phyloP scores from a whole-genome alignment of 371 early-diverging fungal genomes.

The Saksenaea oblongispora region DNA sequence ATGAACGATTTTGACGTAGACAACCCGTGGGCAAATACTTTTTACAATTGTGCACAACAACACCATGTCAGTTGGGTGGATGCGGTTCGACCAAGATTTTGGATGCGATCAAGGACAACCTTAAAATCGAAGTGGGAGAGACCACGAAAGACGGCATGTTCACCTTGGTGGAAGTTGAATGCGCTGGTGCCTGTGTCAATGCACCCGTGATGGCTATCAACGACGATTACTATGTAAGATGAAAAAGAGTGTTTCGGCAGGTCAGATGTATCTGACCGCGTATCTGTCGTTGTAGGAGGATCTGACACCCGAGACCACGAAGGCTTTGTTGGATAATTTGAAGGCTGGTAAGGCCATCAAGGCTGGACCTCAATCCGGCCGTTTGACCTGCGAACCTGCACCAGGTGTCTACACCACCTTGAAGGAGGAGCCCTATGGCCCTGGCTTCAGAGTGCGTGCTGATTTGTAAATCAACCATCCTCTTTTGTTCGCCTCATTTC shows the following conservation, averaged over 20 bases:
- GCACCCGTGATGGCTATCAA: slow-evolving; percentile 97
- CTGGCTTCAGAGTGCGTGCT: slow-evolving; percentile 87
- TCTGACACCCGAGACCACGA: slow-evolving; percentile 90
- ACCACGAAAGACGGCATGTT: slow-evolving; percentile 94
- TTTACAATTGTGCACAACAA: slow-evolving; percentile 97
- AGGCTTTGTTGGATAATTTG: slow-evolving; percentile 84
- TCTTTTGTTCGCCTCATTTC: slow-evolving; percentile 1
- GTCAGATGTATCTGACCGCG: background rate
- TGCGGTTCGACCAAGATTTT: slow-evolving; percentile 92
- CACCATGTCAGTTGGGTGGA: slow-evolving; percentile 90
- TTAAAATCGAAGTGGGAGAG: slow-evolving; percentile 92
- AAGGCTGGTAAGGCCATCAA: slow-evolving; percentile 76
- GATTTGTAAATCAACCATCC: slow-evolving; percentile 65
- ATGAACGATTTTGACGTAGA: slow-evolving; percentile 29
- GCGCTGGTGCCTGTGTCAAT: slow-evolving; percentile 99
- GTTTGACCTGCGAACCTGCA: slow-evolving; percentile 86
- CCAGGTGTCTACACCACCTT: slow-evolving; percentile 81
- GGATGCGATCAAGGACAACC: slow-evolving; percentile 80
- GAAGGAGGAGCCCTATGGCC: slow-evolving; percentile 86
- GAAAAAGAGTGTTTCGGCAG: background rate
- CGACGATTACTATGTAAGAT: slow-evolving; percentile 92
- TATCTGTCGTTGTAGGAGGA: slow-evolving; percentile 75
- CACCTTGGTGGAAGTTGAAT: slow-evolving; percentile 98
- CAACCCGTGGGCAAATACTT: slow-evolving; percentile 98
- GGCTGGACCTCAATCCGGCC: slow-evolving; percentile 85